Conservation (phyloP, 345 rosid genomes). For the Physaria fendleri region DNA sequence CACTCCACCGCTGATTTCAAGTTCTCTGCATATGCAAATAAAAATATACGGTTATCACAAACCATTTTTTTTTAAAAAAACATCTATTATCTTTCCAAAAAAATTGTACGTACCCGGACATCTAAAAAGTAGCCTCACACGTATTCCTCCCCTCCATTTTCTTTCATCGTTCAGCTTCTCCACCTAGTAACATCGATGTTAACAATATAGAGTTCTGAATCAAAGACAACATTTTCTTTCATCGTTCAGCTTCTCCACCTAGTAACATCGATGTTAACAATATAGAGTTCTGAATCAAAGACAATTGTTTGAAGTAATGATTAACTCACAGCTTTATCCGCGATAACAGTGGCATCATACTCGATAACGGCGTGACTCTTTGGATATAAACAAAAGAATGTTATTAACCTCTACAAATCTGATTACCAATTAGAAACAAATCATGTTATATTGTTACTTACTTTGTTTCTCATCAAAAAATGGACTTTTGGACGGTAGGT, state of each 20-base stretch:
- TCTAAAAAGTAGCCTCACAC: constrained; percentile 78
- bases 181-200: too few relatives aligned
- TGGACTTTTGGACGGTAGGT: constrained; percentile 60
- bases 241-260: constrained; percentile 84
- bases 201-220: too few relatives aligned
- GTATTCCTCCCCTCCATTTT: constrained; percentile 96
- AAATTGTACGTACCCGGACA: too few relatives aligned
- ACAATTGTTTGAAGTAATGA: not conserved
- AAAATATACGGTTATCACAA: too few relatives aligned
- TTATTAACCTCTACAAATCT: not conserved
- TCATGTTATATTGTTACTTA: constrained; percentile 27
- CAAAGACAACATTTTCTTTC: too few relatives aligned
- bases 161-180: too few relatives aligned
- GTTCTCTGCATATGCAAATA: too few relatives aligned
- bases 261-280: not conserved
- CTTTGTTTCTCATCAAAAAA: constrained; percentile 76
- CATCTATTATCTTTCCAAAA: too few relatives aligned
- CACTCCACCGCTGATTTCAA: too few relatives aligned
- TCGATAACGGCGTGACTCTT: constrained; percentile 97
- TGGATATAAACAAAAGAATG: constrained; percentile 2
- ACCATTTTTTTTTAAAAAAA: too few relatives aligned
- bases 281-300: not conserved
- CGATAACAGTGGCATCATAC: constrained; percentile 55
- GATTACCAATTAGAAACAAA: not conserved
- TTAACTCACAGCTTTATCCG: constrained; percentile 77